Percentiles rank a stretch among this genome's conserved stretches.
Evolutionary conservation across 768 basidiomycete genomes (phyloP).

Genomic region (Mycena capillaripes): DNA sequence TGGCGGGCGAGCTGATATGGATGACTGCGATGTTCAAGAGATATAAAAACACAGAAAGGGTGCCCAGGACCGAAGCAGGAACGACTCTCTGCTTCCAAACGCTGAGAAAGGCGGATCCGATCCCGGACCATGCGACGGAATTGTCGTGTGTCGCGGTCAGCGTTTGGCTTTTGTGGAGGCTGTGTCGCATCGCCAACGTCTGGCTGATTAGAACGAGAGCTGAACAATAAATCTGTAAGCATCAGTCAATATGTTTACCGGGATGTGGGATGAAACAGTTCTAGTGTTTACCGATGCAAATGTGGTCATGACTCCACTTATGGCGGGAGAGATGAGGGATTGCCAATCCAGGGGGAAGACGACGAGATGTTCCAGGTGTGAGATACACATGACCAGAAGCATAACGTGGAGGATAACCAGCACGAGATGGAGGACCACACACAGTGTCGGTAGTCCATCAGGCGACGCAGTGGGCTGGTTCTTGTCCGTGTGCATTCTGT

Average conservation of each 20-base stretch:
- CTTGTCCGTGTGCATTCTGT: too few species aligned
- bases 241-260: background rate
- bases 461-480: too few species aligned
- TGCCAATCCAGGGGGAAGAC: slow-evolving; percentile 10
- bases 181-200: background rate
- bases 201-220: slow-evolving; percentile 30
- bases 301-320: slow-evolving; percentile 3
- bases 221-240: slow-evolving; percentile 4
- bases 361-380: slow-evolving; percentile 1
- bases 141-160: slow-evolving; percentile 39
- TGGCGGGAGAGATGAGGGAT: background rate
- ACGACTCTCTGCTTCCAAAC: slow-evolving; percentile 39
- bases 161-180: slow-evolving; percentile 26
- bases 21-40: slow-evolving; percentile 31
- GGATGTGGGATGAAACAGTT: background rate
- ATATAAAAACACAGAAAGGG: slow-evolving; percentile 27
- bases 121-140: slow-evolving; percentile 35
- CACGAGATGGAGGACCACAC: slow-evolving; percentile 3
- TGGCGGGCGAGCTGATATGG: slow-evolving; percentile 38
- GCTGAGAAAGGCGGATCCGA: slow-evolving; percentile 33
- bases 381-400: background rate
- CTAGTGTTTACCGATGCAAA: slow-evolving; percentile 3
- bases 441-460: background rate
- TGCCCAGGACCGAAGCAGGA: background rate
- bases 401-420: slow-evolving; percentile 1